Evolutionary conservation across 306 rosid genomes (phyloP), one percentile per base, ranked within the genome.

Genomic region (Dryas drummondii): DNA sequence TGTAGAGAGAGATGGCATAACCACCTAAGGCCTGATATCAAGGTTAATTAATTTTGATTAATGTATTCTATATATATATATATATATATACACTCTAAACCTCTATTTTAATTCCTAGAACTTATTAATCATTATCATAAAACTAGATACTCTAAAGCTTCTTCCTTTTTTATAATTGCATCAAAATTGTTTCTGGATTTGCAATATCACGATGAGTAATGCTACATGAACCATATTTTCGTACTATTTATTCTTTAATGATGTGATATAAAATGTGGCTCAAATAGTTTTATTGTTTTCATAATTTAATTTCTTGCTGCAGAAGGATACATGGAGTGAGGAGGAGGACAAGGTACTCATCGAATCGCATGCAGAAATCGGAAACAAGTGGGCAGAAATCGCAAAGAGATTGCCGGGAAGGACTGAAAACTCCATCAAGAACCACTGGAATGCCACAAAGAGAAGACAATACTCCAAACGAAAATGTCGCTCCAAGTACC

Each of bases 1-100:
- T 94, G 98, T 74, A 88, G 98, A 83, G 97, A 94, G 79, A 80
- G 98, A 79, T 94, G 98, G 97, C 98, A 94, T 81, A 94, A 94
- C 76, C 98, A 94, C 80, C 88, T 94, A 61, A 85, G 89, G 75
- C 99, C 99, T 17, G 97, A 92, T 81, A 94, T 94, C 71, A 94
- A 90, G 97, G 99, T 94, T 67, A 32, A 32, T 32, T 32, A 1
- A 27, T 41, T 46, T 58, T 11, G 32, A 58, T 71, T 51, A 17
- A 27, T 26, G 13, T 27, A 16, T 12, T 7, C 44, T 32, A 1
- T 27, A 0, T 27, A 27, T 27, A 1, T 27, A 27, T 27, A 27
- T 27, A 27, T 11, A 49, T 49, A 49, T 49, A 9, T 9, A 4
- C 6, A 40, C 68, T 44, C 13, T 14, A 63, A 41, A 13, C 4